Conservation (phyloP, 2,329 filamentous ascomycete species). For the Rosellinia necatrix region DNA sequence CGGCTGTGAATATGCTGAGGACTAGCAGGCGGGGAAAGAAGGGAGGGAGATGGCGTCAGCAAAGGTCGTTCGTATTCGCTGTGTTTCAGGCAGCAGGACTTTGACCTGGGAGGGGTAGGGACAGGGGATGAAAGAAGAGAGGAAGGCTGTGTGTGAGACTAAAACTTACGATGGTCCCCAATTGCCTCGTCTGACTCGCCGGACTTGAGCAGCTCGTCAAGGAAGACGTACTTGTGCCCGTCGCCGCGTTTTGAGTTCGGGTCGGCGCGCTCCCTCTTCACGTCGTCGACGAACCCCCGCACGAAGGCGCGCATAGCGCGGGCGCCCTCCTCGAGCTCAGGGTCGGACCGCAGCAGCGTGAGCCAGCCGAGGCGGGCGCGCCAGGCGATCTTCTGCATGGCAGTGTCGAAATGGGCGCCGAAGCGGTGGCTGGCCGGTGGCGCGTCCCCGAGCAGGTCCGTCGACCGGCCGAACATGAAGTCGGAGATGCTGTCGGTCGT, state of each 20-base stretch:
- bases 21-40: too few species aligned
- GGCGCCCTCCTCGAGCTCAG: constrained; percentile 46
- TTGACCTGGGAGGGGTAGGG: too few species aligned
- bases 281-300: constrained; percentile 44
- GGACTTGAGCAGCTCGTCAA: constrained; percentile 59
- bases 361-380: constrained; percentile 49
- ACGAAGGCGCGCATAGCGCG: constrained; percentile 52
- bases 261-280: constrained; percentile 43
- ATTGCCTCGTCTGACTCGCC: constrained; percentile 50
- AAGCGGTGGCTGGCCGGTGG: constrained; percentile 49
- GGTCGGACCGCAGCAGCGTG: constrained; percentile 42
- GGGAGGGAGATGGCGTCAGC: neutral
- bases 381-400: constrained; percentile 46
- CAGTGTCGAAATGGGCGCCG: constrained; percentile 53
- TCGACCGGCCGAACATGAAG: constrained; percentile 60
- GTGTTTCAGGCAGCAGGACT: too few species aligned
- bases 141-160: neutral
- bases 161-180: constrained; percentile 48
- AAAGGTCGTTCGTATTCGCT: too few species aligned
- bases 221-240: constrained; percentile 56
- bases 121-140: neutral
- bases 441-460: constrained; percentile 45
- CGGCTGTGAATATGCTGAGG: constrained; percentile 60
- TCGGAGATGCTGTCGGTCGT: constrained; percentile 71
- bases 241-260: constrained; percentile 43